phyloP scores from a whole-genome alignment of 1,139 yeast genomes.

The Cylindricascospora bacillispora region DNA sequence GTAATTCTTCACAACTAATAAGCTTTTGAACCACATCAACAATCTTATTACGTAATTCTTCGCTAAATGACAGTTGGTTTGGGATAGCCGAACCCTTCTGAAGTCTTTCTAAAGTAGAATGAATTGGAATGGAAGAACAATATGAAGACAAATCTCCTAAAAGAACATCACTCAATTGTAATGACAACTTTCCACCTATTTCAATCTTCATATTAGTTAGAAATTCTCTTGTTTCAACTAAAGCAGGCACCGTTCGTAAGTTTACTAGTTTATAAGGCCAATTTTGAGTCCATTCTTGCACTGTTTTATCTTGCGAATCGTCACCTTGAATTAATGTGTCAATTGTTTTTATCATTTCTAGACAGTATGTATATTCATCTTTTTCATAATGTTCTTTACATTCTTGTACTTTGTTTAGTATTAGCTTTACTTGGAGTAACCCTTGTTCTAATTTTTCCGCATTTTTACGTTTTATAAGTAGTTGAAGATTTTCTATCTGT shows the following conservation, averaged over 20 bases:
- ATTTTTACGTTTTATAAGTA: slow-evolving; percentile 44
- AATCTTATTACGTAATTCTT: slow-evolving; percentile 26
- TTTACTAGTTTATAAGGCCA: slow-evolving; percentile 43
- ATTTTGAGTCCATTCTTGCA: slow-evolving; percentile 29
- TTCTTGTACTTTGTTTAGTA: slow-evolving; percentile 36
- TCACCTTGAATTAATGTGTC: slow-evolving; percentile 49
- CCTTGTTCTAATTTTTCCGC: slow-evolving; percentile 52
- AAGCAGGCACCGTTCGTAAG: slow-evolving; percentile 45
- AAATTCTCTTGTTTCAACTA: slow-evolving; percentile 40
- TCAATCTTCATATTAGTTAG: slow-evolving; percentile 38
- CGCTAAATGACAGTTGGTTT: slow-evolving; percentile 12
- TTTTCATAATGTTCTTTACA: slow-evolving; percentile 39
- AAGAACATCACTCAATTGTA: slow-evolving; percentile 41
- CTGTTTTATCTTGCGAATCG: slow-evolving; percentile 21
- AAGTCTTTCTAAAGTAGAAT: slow-evolving; percentile 43
- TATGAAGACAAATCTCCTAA: slow-evolving; percentile 50
- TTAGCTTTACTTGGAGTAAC: slow-evolving; percentile 47
- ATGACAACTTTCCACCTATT: slow-evolving; percentile 58
- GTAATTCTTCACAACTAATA: slow-evolving; percentile 49
- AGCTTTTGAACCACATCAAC: slow-evolving; percentile 41
- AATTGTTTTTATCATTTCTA: slow-evolving; percentile 43
- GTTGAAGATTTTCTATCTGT: slow-evolving; percentile 41
- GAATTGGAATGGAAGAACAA: slow-evolving; percentile 35
- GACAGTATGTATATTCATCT: slow-evolving; percentile 33
- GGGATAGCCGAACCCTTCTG: slow-evolving; percentile 19